Percentiles rank a stretch among this genome's conserved stretches.
Evolutionary conservation across 805 yeast genomes (phyloP).

Genomic region (Candida nonsorbophila): DNA sequence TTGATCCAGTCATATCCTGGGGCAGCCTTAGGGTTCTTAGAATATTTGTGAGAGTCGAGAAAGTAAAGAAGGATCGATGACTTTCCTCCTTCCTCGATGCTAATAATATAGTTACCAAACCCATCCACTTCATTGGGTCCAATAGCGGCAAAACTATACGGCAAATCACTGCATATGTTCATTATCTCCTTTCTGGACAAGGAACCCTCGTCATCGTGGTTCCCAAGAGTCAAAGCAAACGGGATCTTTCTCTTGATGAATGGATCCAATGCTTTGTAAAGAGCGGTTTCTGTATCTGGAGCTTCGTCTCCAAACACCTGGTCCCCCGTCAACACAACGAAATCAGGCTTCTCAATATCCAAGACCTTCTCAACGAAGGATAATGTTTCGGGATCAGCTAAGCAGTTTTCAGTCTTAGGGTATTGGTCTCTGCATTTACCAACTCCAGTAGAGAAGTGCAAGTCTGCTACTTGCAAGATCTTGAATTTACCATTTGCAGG

Average conservation of each 20-base stretch:
- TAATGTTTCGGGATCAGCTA: conserved; percentile 73
- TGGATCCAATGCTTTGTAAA: conserved; percentile 73
- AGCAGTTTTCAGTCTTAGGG: conserved; percentile 55
- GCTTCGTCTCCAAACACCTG: conserved; percentile 77
- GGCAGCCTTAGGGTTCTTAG: conserved; percentile 56
- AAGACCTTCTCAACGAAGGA: conserved; percentile 57
- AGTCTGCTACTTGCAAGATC: conserved; percentile 84
- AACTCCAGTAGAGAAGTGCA: conserved; percentile 81
- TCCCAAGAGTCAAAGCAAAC: conserved; percentile 82
- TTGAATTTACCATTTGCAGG: conserved; percentile 53
- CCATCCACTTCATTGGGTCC: conserved; percentile 75
- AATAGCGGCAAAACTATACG: conserved; percentile 55
- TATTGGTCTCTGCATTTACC: conserved; percentile 76
- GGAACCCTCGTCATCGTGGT: conserved; percentile 90
- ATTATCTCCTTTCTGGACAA: conserved; percentile 57
- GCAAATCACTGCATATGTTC: conserved; percentile 51
- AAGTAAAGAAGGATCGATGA: conserved; percentile 51
- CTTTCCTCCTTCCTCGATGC: conserved; percentile 42
- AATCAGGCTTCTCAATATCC: conserved; percentile 74
- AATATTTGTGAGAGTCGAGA: conserved; percentile 78
- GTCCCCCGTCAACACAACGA: conserved; percentile 88
- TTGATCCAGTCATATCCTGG: conserved; percentile 89
- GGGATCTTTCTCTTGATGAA: conserved; percentile 67
- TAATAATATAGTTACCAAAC: conserved; percentile 70
- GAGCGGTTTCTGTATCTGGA: conserved; percentile 77